These are phyloP conservation scores for Candida buenavistaensis DNA, from an alignment of 1,139 yeast genomes.

Conservation along the genomic window DNA sequence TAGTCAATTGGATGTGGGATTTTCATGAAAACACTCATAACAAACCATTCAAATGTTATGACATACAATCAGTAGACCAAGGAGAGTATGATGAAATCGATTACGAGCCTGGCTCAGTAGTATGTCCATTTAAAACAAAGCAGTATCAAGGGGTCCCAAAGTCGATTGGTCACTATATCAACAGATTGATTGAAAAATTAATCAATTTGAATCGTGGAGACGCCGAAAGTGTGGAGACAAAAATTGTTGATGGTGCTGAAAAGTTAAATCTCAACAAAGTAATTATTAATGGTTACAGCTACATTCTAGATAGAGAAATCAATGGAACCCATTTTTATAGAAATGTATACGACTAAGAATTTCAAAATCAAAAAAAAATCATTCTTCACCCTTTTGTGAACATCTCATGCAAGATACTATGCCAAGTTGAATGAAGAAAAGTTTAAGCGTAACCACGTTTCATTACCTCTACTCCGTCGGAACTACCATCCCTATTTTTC, in stretches of 20 bases:
- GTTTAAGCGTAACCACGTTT: no score
- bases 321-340: conserved; percentile 44
- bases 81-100: conserved; percentile 41
- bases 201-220: conserved; percentile 41
- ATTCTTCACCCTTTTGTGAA: no score
- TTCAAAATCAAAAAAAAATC: not conserved
- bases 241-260: conserved; percentile 31
- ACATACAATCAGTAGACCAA: conserved; percentile 34
- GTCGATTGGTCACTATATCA: conserved; percentile 36
- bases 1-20: conserved; percentile 33
- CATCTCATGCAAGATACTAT: no score
- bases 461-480: no score
- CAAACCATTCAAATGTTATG: conserved; percentile 39
- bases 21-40: conserved; percentile 25
- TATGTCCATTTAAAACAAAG: conserved; percentile 20
- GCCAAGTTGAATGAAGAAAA: no score
- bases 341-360: conserved; percentile 23
- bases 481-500: no score
- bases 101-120: conserved; percentile 13
- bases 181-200: conserved; percentile 30
- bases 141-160: conserved; percentile 18
- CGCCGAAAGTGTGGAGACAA: conserved; percentile 30
- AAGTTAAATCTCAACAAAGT: conserved; percentile 25
- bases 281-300: conserved; percentile 36
- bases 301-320: conserved; percentile 36